Conservation (phyloP, 2,329 filamentous ascomycete species). For the Aureobasidium sp. region DNA sequence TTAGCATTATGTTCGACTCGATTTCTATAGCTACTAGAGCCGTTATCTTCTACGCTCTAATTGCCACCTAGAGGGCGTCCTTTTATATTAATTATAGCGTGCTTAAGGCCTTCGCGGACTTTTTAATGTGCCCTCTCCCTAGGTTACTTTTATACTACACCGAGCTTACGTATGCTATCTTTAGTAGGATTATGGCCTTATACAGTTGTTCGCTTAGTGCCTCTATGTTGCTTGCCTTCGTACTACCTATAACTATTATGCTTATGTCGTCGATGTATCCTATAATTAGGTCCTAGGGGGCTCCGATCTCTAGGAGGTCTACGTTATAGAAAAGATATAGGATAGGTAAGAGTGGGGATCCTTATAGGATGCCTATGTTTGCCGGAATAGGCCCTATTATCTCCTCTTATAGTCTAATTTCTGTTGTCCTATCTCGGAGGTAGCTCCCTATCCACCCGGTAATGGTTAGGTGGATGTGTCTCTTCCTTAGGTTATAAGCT, state of each 20-base stretch:
- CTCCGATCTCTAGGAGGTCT: too few species aligned
- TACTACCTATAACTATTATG: not conserved
- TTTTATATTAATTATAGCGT: not conserved
- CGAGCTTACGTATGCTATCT: not conserved
- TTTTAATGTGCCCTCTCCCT: not conserved
- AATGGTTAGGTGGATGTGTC: slow-evolving; percentile 22
- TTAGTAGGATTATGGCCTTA: not conserved
- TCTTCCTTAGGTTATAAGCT: slow-evolving; percentile 26
- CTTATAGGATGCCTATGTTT: too few species aligned
- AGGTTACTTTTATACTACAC: not conserved
- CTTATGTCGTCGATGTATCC: not conserved
- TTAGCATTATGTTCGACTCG: not conserved
- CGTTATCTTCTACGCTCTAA: not conserved
- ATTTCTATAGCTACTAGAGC: not conserved
- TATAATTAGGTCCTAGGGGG: too few species aligned
- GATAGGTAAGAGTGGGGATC: slow-evolving; percentile 21
- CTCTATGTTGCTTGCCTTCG: not conserved
- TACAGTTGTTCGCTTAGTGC: not conserved
- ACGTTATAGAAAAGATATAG: too few species aligned
- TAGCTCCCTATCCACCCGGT: slow-evolving; percentile 24
- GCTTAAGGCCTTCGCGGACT: not conserved
- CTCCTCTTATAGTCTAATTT: slow-evolving; percentile 18
- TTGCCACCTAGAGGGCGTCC: not conserved
- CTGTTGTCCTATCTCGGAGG: slow-evolving; percentile 19
- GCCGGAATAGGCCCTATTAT: slow-evolving; percentile 18